Percentiles rank a stretch among this genome's conserved stretches.
Evolutionary conservation across 495 filamentous ascomycete species (phyloP).

Genomic region (Tuber calosporum): DNA sequence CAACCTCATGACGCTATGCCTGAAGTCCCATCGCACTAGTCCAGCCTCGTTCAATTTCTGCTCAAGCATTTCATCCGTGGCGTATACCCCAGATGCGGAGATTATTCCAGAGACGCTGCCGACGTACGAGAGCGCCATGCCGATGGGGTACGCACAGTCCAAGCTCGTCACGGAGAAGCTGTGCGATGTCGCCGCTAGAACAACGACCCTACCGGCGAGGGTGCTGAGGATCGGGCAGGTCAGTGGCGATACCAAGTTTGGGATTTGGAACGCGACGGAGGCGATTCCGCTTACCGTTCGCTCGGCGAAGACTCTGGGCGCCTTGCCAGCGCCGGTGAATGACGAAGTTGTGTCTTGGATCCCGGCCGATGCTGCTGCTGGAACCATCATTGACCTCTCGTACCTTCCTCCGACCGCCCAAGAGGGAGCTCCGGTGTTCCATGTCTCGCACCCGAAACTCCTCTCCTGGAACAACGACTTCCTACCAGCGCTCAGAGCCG

Average conservation of each 20-base stretch:
- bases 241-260: conserved; percentile 49
- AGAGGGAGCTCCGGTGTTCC: conserved; percentile 43
- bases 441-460: conserved; percentile 47
- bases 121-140: conserved; percentile 46
- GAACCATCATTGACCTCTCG: conserved; percentile 44
- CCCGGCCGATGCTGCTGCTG: conserved; percentile 49
- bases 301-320: conserved; percentile 46
- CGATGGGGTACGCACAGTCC: conserved; percentile 56
- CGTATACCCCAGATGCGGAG: conserved; percentile 32
- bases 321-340: conserved; percentile 49
- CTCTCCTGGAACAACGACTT: conserved; percentile 50
- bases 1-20: conserved; percentile 53
- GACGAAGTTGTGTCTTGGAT: conserved; percentile 51
- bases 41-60: conserved; percentile 52
- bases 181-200: conserved; percentile 41
- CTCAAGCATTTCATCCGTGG: conserved; percentile 53
- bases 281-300: conserved; percentile 56
- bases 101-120: conserved; percentile 47
- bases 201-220: conserved; percentile 42
- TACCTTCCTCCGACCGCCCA: conserved; percentile 5
- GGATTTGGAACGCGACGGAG: conserved; percentile 59
- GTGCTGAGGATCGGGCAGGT: conserved; percentile 57
- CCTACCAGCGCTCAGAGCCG: conserved; percentile 44
- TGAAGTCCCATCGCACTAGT: conserved; percentile 43
- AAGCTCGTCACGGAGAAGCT: conserved; percentile 58